Percentiles rank a stretch among this genome's conserved stretches.
Evolutionary conservation across 2,329 filamentous ascomycete genomes (phyloP).

Genomic region (Periglandula ipomoeae): DNA sequence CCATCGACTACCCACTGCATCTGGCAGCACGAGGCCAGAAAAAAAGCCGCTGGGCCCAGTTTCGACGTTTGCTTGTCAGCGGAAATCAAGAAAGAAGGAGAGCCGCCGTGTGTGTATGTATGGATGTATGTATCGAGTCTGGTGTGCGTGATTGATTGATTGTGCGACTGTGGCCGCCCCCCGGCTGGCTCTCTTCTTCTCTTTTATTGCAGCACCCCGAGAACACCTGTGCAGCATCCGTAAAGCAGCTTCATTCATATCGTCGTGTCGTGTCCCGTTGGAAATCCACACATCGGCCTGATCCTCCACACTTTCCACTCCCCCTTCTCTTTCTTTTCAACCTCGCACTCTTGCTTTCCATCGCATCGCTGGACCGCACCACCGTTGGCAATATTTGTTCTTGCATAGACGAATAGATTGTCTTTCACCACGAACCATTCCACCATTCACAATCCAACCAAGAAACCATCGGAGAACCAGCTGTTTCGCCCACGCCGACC

Average conservation of each 20-base stretch:
- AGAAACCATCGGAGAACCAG: too few species aligned
- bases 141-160: too few species aligned
- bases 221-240: too few species aligned
- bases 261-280: too few species aligned
- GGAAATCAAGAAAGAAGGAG: background rate
- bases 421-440: background rate
- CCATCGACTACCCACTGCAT: background rate
- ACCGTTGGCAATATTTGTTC: background rate
- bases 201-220: too few species aligned
- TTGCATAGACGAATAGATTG: background rate
- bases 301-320: background rate
- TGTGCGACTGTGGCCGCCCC: too few species aligned
- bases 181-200: too few species aligned
- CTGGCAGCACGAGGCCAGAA: background rate
- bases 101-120: background rate
- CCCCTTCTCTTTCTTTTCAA: background rate
- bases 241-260: background rate
- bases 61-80: background rate
- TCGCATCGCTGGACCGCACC: constrained; percentile 1
- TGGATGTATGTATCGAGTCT: too few species aligned
- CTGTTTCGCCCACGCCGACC: background rate
- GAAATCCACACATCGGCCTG: background rate
- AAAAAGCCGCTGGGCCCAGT: background rate
- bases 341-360: background rate
- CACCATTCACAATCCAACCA: too few species aligned